Base-by-base conservation (phyloP, 2,329 filamentous ascomycete species). In the Akanthomyces dipterigenus region DNA sequence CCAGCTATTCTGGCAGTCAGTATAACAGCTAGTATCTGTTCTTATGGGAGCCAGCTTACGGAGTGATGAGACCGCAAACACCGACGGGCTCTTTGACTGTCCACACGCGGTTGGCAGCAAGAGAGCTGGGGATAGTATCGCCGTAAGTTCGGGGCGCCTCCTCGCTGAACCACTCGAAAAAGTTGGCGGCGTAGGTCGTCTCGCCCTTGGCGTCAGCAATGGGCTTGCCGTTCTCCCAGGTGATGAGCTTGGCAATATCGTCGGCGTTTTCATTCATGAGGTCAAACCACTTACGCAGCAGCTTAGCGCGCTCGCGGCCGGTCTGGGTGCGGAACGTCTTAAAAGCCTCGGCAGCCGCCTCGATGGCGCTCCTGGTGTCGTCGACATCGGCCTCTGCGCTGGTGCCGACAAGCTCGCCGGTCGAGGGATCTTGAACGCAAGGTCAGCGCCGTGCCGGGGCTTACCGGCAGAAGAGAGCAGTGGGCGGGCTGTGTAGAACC, bases 141-240 rank as follows among this genome's bases (percentile, higher is more conserved):
- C 91, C 91, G 68, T 91, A 90, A 42, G 82, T 76, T 49, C 89
- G 78, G 3, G 88, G 88, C 3, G 89, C 90, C 76, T 92, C 89
- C 72, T 91, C 90, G 64, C 83, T 85, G 73, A 92, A 93, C 89
- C 89, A 93, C 74, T 91, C 88, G 64, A 91, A 84, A 73, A 91
- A 93, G 72, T 81, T 85, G 62, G 89, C 86, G 9, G 89, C 88
- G 68, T 92, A 92, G 40, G 80, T 78, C 8, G 87, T 84, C 76
- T 93, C 89, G 42, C 86, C 87, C 70, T 84, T 85, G 40, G 89
- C 87, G 70, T 93, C 89, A 34, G 88, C 84, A 31, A 89, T 70
- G 1, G 91, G 90, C 78, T 96, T 96, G 65, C 91, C 91, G 67
- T 96, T 96, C 78, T 96, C 91, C 86, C 88, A 90, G 43, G 91